Evolutionary conservation across 2,329 filamentous ascomycete genomes (phyloP).

Genomic region (Plenodomus biglobosus): DNA sequence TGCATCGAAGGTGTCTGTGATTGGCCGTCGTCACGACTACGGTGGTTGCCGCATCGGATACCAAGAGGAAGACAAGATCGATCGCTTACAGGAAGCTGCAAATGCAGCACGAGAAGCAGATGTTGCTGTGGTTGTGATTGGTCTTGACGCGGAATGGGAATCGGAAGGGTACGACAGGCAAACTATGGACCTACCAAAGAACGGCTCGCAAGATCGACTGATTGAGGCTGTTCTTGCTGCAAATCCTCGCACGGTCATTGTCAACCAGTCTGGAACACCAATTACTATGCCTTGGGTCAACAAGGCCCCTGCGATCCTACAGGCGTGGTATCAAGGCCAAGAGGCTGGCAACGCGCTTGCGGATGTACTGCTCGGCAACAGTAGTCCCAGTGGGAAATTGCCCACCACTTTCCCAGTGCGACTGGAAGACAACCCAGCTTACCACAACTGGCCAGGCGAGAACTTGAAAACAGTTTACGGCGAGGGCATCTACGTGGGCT

Average conservation of each 20-base stretch:
- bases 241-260: constrained; percentile 69
- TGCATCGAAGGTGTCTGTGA: constrained; percentile 58
- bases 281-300: constrained; percentile 70
- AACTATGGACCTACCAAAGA: constrained; percentile 60
- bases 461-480: constrained; percentile 69
- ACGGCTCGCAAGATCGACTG: constrained; percentile 62
- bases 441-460: constrained; percentile 73
- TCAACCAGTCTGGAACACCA: constrained; percentile 76
- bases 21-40: constrained; percentile 65
- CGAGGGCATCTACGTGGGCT: constrained; percentile 73
- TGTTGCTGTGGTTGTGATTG: constrained; percentile 76
- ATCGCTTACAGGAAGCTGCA: constrained; percentile 59
- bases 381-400: constrained; percentile 74
- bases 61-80: constrained; percentile 66
- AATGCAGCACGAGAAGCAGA: constrained; percentile 69
- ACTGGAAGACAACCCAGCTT: constrained; percentile 66
- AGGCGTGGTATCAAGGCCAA: constrained; percentile 85
- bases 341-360: constrained; percentile 81
- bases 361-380: constrained; percentile 72
- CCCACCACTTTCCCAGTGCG: constrained; percentile 68
- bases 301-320: constrained; percentile 65
- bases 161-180: constrained; percentile 68
- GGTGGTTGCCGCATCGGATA: constrained; percentile 73
- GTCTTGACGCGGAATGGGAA: constrained; percentile 77
- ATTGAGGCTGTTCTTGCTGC: constrained; percentile 65